Evolutionary conservation across 495 filamentous ascomycete species (phyloP).

Genomic region (Filosporella fistucella): DNA sequence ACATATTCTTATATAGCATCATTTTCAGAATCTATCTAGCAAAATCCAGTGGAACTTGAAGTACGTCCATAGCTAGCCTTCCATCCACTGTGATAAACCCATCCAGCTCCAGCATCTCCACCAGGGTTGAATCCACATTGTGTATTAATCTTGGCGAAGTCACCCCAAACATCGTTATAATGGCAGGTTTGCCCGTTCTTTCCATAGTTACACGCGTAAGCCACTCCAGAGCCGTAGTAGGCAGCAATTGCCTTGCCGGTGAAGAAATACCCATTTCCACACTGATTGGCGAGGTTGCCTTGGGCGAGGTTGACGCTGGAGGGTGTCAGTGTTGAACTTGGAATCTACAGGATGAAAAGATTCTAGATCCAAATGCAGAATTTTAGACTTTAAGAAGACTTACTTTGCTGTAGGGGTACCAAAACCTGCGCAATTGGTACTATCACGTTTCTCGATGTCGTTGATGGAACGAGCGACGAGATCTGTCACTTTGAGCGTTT

Average conservation of each 20-base stretch:
- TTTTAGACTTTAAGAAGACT: too few species aligned
- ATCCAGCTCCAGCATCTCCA: background rate
- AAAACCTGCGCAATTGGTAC: too few species aligned
- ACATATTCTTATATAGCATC: too few species aligned
- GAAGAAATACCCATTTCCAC: background rate
- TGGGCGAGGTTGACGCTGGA: background rate
- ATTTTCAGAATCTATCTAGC: too few species aligned
- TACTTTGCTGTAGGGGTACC: too few species aligned
- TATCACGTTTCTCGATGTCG: too few species aligned
- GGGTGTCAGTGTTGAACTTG: too few species aligned
- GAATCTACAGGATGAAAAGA: too few species aligned
- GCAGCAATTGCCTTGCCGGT: background rate
- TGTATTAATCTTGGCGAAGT: background rate
- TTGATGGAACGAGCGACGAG: too few species aligned
- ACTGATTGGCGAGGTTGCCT: slow-evolving; percentile 2
- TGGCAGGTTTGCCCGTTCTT: background rate
- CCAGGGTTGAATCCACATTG: background rate
- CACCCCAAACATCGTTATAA: background rate
- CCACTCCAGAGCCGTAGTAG: background rate
- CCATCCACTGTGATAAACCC: background rate
- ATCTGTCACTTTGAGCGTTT: too few species aligned
- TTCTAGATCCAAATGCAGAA: too few species aligned
- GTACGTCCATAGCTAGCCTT: background rate
- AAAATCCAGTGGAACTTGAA: background rate
- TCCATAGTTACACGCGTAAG: background rate